Percentiles rank a stretch among this genome's conserved stretches.
phyloP scores from a whole-genome alignment of 2,329 filamentous ascomycete species.

The Ambrosiella beaveri region DNA sequence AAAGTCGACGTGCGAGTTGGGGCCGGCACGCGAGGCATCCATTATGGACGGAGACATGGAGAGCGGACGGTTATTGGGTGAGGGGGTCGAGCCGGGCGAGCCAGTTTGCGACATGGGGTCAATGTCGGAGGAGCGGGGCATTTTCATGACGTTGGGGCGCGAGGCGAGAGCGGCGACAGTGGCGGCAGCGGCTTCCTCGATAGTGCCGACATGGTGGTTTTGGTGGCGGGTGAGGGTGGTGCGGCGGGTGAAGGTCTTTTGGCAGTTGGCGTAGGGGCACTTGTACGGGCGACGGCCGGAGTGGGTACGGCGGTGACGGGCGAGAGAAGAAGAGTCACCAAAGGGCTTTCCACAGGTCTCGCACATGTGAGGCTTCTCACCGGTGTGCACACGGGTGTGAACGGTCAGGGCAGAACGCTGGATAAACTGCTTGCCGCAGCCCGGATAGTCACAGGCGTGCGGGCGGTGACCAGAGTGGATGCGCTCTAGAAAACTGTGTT shows the following conservation, averaged over 20 bases:
- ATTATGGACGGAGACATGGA: conserved; percentile 60
- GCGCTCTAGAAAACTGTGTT: conserved; percentile 50
- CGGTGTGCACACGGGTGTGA: conserved; percentile 86
- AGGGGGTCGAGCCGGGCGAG: conserved; percentile 64
- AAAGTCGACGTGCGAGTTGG: conserved; percentile 30
- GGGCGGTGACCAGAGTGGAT: conserved; percentile 86
- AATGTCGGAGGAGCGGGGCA: conserved; percentile 43
- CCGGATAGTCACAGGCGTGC: conserved; percentile 77
- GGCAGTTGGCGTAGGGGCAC: conserved; percentile 91
- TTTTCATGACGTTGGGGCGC: conserved; percentile 24
- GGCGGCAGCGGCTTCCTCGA: conserved; percentile 80
- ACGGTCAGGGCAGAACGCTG: conserved; percentile 91
- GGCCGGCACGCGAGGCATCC: conserved; percentile 2
- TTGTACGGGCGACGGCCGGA: conserved; percentile 93
- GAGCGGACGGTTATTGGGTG: conserved; percentile 59
- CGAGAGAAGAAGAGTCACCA: conserved; percentile 87
- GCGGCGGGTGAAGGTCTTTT: conserved; percentile 93
- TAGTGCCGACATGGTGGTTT: conserved; percentile 86
- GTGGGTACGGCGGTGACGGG: conserved; percentile 84
- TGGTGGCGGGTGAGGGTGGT: conserved; percentile 92
- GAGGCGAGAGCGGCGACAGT: conserved; percentile 70
- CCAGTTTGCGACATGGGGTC: conserved; percentile 54
- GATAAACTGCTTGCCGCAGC: conserved; percentile 92
- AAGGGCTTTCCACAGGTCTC: conserved; percentile 96
- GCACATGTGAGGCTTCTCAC: conserved; percentile 96